A percentile compares a stretch with the other conserved stretches of the same genome.
Conservation (phyloP, 306 rosid species). For the Castanospermum australe region DNA sequence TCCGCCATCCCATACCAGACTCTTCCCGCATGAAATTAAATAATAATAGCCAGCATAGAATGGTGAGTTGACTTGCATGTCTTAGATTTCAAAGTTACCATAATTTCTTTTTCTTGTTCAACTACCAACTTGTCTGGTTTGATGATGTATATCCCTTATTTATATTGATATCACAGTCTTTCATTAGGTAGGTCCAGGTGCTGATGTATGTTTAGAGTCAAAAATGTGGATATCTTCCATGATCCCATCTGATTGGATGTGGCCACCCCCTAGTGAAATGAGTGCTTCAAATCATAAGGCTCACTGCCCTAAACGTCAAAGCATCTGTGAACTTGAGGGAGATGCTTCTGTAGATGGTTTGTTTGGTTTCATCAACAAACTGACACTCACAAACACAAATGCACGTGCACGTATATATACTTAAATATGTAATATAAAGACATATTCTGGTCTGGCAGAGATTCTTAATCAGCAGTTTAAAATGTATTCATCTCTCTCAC, state of each 20-base stretch:
- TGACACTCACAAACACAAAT: slow-evolving; percentile 3
- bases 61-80: slow-evolving; percentile 41
- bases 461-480: slow-evolving; percentile 70
- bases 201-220: slow-evolving; percentile 42
- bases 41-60: slow-evolving; percentile 30
- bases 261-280: slow-evolving; percentile 47
- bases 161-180: slow-evolving; percentile 35
- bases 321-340: slow-evolving; percentile 90
- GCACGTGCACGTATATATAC: not conserved
- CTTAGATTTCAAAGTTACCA: slow-evolving; percentile 35
- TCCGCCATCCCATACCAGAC: slow-evolving; percentile 71
- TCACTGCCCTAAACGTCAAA: slow-evolving; percentile 55
- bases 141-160: slow-evolving; percentile 6
- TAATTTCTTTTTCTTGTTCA: slow-evolving; percentile 9
- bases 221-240: slow-evolving; percentile 63
- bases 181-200: slow-evolving; percentile 57
- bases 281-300: slow-evolving; percentile 40
- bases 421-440: not conserved
- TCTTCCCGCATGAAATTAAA: slow-evolving; percentile 38
- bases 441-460: slow-evolving; percentile 52
- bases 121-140: not conserved
- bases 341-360: slow-evolving; percentile 80
- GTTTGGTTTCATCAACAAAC: slow-evolving; percentile 36
- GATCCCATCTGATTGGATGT: slow-evolving; percentile 66
- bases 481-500: slow-evolving; percentile 84